Evolutionary conservation across 2,329 filamentous ascomycete genomes (phyloP).

Genomic region (Aspergillus clavatus): DNA sequence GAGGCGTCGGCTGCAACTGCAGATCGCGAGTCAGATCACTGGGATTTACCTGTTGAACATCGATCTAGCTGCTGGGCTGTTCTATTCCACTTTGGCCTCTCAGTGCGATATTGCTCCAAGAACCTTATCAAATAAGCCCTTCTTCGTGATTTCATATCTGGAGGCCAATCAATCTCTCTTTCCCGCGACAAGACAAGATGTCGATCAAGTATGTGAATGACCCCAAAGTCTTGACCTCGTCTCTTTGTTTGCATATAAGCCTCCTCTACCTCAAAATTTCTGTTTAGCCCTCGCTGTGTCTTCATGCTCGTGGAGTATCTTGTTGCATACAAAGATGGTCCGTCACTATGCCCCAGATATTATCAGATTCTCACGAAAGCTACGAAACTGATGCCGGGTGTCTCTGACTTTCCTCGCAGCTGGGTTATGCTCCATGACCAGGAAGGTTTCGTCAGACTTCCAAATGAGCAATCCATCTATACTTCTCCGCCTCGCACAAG

Average conservation of each 20-base stretch:
- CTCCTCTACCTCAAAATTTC: background rate
- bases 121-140: too few relatives aligned
- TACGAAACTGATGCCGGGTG: background rate
- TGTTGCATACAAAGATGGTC: background rate
- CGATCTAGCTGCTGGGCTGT: too few relatives aligned
- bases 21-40: too few relatives aligned
- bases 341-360: too few relatives aligned
- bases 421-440: slow-evolving; percentile 88
- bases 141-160: too few relatives aligned
- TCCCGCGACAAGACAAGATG: slow-evolving; percentile 29
- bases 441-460: slow-evolving; percentile 73
- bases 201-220: slow-evolving; percentile 38
- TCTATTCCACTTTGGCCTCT: too few relatives aligned
- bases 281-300: background rate
- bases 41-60: too few relatives aligned
- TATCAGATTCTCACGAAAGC: background rate
- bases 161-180: too few relatives aligned
- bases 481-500: slow-evolving; percentile 74
- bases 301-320: background rate
- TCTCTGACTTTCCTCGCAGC: slow-evolving; percentile 39
- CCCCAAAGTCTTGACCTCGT: slow-evolving; percentile 4
- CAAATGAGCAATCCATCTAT: slow-evolving; percentile 75
- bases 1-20: background rate
- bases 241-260: slow-evolving; percentile 1
- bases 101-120: too few relatives aligned